These are phyloP conservation scores for Colletotrichum tamarilloi DNA, from an alignment of 2,329 filamentous ascomycete species.

Conservation along the genomic window DNA sequence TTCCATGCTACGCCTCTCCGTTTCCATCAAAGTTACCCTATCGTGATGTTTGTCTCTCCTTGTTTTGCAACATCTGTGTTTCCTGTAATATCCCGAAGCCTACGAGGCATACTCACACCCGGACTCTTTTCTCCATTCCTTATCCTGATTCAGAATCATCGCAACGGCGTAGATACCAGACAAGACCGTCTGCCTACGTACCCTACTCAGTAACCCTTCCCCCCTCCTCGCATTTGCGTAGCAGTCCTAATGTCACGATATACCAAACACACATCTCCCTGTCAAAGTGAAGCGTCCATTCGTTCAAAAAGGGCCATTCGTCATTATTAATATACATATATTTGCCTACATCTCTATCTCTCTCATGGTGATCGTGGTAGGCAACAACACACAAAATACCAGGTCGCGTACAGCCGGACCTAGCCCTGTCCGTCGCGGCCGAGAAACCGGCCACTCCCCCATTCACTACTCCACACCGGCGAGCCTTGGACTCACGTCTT, in stretches of 20 bases:
- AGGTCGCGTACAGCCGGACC: neutral
- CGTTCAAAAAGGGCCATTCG: slow-evolving; percentile 25
- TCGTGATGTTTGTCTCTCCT: neutral
- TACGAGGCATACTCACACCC: neutral
- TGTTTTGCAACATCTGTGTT: neutral
- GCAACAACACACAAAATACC: neutral
- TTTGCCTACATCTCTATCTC: slow-evolving; percentile 6
- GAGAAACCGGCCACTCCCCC: neutral
- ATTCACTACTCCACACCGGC: neutral
- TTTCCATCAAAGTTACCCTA: neutral
- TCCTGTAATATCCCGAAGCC: neutral
- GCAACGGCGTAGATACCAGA: too few species aligned
- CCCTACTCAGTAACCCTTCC: too few species aligned
- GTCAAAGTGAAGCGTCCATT: neutral
- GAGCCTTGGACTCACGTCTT: slow-evolving; percentile 9
- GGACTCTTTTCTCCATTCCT: neutral
- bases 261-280: neutral
- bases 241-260: neutral
- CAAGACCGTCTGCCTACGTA: too few species aligned
- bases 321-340: slow-evolving; percentile 35
- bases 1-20: neutral
- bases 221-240: too few species aligned
- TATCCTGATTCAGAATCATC: too few species aligned
- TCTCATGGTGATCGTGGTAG: neutral
- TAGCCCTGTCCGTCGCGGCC: neutral